Evolutionary conservation across 108 stramenopile species (phyloP), one percentile per base, ranked within the genome.

Genomic region (Epipyxis sp.): DNA sequence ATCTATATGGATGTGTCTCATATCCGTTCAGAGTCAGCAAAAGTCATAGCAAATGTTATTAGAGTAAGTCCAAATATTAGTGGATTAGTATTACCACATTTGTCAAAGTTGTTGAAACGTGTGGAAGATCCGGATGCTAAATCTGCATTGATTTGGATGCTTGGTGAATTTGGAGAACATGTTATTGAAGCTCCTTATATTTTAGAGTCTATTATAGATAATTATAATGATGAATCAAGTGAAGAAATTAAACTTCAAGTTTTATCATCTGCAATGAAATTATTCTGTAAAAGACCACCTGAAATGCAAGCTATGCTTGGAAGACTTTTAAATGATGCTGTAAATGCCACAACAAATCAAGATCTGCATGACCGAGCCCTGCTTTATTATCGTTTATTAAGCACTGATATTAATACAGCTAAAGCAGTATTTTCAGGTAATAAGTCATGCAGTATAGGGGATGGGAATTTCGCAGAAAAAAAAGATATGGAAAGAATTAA

Each of bases 311-410:
- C 80, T 1, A 98, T 98, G 96, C 89, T 99, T 32, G 97, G 95
- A 27, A 86, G 94, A 20, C 91, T 98, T 10, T 86, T 99, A 69
- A 84, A 86, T 45, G 87, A 91, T 58, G 95, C 94, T 0, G 93
- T 92, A 16, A 90, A 95, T 76, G 98, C 97, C 79, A 90, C 90
- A 6, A 87, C 91, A 20, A 89, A 87, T 29, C 94, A 95, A 58
- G 95, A 98, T 86, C 83, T 97, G 67, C 97, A 97, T 80, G 98
- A 99, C 86, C 90, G 96, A 40, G 98, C 96, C 1, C 83, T 99
- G 50, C 83, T 98, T 74, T 99, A 98, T 88, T 97, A 97, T 82
- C 91, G 98, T 0, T 81, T 99, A 43, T 85, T 99, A 40, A 79
- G 86, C 40, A 84, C 89, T 13, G 95, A 94, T 87, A 93, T 91